Evolutionary conservation across 768 basidiomycete species (phyloP).

Genomic region (Crucibulum laeve): DNA sequence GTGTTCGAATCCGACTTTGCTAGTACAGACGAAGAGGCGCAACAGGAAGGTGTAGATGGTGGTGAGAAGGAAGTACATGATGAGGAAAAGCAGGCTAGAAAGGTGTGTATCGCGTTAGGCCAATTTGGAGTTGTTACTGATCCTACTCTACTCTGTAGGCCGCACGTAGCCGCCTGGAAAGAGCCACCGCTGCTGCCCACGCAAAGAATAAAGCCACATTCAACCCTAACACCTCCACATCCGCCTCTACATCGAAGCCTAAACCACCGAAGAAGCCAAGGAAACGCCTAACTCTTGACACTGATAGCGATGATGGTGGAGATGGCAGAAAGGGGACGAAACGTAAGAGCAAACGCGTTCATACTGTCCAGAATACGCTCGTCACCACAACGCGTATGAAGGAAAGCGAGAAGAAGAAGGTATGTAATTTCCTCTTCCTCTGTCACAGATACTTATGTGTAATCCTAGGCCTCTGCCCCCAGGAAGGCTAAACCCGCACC

Average conservation of each 20-base stretch:
- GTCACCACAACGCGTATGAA: slow-evolving; percentile 64
- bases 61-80: slow-evolving; percentile 56
- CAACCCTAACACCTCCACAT: slow-evolving; percentile 41
- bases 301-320: slow-evolving; percentile 60
- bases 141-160: slow-evolving; percentile 30
- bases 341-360: slow-evolving; percentile 60
- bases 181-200: slow-evolving; percentile 62
- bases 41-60: slow-evolving; percentile 46
- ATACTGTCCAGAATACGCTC: slow-evolving; percentile 69
- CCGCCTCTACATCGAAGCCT: slow-evolving; percentile 19
- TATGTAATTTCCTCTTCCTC: slow-evolving; percentile 15
- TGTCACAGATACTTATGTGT: background rate
- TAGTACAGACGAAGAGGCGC: slow-evolving; percentile 74
- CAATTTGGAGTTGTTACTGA: slow-evolving; percentile 1
- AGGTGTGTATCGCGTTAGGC: slow-evolving; percentile 26
- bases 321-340: slow-evolving; percentile 32
- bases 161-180: slow-evolving; percentile 53
- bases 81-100: slow-evolving; percentile 52
- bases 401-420: slow-evolving; percentile 60
- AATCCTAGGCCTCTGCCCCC: slow-evolving; percentile 47
- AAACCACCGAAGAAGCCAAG: slow-evolving; percentile 30
- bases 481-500: slow-evolving; percentile 56
- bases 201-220: slow-evolving; percentile 65
- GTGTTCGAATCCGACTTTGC: slow-evolving; percentile 82
- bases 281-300: slow-evolving; percentile 51